Evolutionary conservation across 441 rosid genomes (phyloP).

Genomic region (Corymbia calophylla): DNA sequence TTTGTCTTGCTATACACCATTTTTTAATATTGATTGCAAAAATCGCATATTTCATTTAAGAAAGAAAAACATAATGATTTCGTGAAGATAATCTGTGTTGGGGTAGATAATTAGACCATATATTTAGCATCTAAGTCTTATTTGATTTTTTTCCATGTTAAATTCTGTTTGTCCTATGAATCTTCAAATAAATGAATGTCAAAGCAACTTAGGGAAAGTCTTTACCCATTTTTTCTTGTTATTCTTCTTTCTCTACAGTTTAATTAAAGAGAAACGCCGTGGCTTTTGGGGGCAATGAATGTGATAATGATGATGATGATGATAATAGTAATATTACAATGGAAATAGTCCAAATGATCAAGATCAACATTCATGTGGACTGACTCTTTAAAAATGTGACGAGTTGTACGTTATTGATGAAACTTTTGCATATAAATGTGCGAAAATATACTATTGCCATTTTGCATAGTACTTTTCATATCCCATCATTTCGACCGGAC

Average conservation of each 20-base stretch:
- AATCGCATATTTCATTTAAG: not conserved
- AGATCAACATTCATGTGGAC: not conserved
- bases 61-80: not conserved
- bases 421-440: not conserved
- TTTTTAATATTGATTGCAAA: not conserved
- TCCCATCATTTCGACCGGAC: accelerated
- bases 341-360: not conserved
- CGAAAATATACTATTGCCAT: not conserved
- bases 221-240: not conserved
- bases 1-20: not conserved
- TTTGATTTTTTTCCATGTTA: not conserved
- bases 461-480: not conserved
- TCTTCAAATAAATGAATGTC: not conserved
- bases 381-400: not conserved
- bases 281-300: not conserved
- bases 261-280: not conserved
- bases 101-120: not conserved
- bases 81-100: not conserved
- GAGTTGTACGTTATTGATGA: not conserved
- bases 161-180: not conserved
- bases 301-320: not conserved
- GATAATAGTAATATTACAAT: not conserved
- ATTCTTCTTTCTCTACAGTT: not conserved
- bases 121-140: not conserved
- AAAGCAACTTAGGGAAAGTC: not conserved